These are phyloP conservation scores for Fusarium sp. DNA, from an alignment of 2,329 filamentous ascomycete species.

Conservation along the genomic window DNA sequence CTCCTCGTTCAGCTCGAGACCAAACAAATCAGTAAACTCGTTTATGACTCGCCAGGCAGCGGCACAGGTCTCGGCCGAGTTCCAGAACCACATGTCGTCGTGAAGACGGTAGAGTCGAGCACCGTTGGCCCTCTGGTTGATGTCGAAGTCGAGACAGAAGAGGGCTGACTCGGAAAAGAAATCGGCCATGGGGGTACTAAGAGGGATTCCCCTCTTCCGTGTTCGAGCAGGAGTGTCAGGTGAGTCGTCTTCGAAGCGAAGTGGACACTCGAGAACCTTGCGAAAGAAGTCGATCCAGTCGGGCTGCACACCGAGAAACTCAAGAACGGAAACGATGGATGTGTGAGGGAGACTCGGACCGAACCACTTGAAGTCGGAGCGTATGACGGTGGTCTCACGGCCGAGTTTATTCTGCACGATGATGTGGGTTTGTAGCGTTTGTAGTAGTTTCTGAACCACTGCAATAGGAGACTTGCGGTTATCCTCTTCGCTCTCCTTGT, in stretches of 20 bases:
- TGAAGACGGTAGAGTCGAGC: neutral
- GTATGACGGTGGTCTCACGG: slow-evolving; percentile 55
- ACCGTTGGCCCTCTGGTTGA: neutral
- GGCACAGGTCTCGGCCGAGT: neutral
- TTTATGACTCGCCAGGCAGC: neutral
- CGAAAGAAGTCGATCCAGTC: neutral
- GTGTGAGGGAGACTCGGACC: slow-evolving; percentile 60
- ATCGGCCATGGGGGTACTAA: neutral
- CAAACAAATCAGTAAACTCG: neutral
- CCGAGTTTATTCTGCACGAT: slow-evolving; percentile 55
- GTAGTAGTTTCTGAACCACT: neutral
- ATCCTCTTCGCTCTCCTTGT: neutral
- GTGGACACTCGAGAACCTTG: neutral
- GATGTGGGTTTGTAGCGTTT: slow-evolving; percentile 43
- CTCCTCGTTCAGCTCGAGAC: neutral
- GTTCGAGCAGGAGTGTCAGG: neutral
- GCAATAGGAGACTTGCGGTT: neutral
- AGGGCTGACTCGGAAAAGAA: neutral
- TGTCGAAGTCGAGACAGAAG: neutral
- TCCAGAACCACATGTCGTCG: neutral
- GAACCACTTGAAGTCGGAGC: slow-evolving; percentile 55
- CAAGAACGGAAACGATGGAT: slow-evolving; percentile 64
- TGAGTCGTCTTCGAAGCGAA: neutral
- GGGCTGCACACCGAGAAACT: slow-evolving; percentile 42
- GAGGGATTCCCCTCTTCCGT: neutral